Evolutionary conservation across 2,329 filamentous ascomycete genomes (phyloP), one percentile per base, ranked within the genome.

Genomic region (Penicillium hordei): DNA sequence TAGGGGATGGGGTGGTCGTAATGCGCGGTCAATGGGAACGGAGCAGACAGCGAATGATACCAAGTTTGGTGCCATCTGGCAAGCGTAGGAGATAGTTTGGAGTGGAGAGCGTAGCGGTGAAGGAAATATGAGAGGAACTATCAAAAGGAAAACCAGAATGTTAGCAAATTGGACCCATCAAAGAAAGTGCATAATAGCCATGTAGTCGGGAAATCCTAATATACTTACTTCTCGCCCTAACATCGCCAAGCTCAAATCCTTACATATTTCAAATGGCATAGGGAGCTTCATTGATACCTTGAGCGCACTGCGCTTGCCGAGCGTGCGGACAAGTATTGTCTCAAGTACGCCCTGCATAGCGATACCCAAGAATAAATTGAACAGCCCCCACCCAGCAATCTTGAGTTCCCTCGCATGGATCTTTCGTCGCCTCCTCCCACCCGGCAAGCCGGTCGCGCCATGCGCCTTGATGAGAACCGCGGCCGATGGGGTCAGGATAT

Each of bases 21-120:
- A 60, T 82, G 79, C 4, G 83, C 84, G 5, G 80, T 78, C 19
- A 87, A 74, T 17, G 84, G 82, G 67, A 81, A 86, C 0, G 83
- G 83, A 13, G 80, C 71, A 23, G 65, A 67, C 44, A 86, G 70
- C 43, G 75, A 76, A 66, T 87, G 84, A 57, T 86, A 84, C 84
- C 84, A 87, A 34, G 68, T 65, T 21, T 74, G 60, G 65, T 87
- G 85, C 68, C 75, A 62, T 34, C 62, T 79, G 73, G 75, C 90
- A 86, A 67, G 45, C 77, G 77, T 68, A 79, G 81, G 52, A 65
- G 50, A 48, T 68, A 59, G 10, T 10, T 70, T 85, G 79, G 50
- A 81, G 75, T 96, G 91, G 9, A 96, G 81, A 27, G 88, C 58
- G 68, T 83, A 83, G 51, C 89, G 86, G 75, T 96, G 91, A 64